phyloP scores from a whole-genome alignment of 1,139 yeast genomes.

The Scheffersomyces quercinus region DNA sequence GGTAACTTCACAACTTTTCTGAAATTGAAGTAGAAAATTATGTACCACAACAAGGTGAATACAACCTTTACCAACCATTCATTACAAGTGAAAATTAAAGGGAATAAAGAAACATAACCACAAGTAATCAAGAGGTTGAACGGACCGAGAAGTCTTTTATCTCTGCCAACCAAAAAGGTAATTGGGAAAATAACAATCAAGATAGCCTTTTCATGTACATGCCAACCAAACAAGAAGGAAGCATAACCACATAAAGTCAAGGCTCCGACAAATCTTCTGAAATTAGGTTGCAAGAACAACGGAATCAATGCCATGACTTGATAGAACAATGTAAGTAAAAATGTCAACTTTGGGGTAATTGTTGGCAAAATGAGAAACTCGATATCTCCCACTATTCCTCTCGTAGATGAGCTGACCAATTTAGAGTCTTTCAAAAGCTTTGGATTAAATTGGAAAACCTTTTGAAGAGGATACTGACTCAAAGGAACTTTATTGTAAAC shows the following conservation, averaged over 20 bases:
- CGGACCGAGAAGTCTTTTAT: conserved; percentile 68
- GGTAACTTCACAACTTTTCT: conserved; percentile 64
- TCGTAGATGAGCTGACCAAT: conserved; percentile 53
- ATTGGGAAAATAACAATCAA: conserved; percentile 88
- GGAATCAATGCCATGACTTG: conserved; percentile 80
- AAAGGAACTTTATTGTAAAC: conserved; percentile 48
- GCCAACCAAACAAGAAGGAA: conserved; percentile 96
- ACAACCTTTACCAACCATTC: conserved; percentile 76
- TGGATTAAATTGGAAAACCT: conserved; percentile 36
- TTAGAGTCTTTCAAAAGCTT: conserved; percentile 23
- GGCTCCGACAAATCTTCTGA: conserved; percentile 77
- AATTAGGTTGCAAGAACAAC: conserved; percentile 71
- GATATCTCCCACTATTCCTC: conserved; percentile 92
- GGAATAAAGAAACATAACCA: conserved; percentile 87
- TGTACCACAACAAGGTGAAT: conserved; percentile 86
- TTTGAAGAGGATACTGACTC: conserved; percentile 35
- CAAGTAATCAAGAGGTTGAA: conserved; percentile 69
- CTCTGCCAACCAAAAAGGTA: conserved; percentile 71
- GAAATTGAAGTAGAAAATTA: conserved; percentile 71
- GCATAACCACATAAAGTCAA: conserved; percentile 89
- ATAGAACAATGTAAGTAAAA: conserved; percentile 75
- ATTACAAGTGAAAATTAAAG: conserved; percentile 77
- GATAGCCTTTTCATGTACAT: conserved; percentile 96
- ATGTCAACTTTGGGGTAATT: conserved; percentile 76
- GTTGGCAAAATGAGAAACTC: conserved; percentile 78